Evolutionary conservation across 2,329 filamentous ascomycete species (phyloP), one percentile per base, ranked within the genome.

Genomic region (Pseudophaeomoniella oleicola): DNA sequence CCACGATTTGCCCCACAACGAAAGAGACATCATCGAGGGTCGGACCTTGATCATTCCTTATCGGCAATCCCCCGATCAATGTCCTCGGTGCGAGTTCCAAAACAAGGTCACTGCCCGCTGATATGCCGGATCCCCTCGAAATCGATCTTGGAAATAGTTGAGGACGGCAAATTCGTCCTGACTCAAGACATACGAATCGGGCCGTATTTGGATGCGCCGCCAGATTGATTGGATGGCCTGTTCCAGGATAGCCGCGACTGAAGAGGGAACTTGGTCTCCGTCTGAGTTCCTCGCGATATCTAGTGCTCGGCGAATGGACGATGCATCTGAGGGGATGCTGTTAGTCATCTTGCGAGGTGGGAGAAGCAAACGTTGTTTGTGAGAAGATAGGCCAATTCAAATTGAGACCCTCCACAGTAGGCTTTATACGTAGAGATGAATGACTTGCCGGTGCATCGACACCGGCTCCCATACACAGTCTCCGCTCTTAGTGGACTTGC

Each of bases 161-260:
- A 92, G 86, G 41, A 92, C 69, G 37, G 81, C 75, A 50, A 90
- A 92, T 59, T 93, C 84, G 56, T 84, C 75, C 43, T 70, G 66
- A 19, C 66, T 75, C 63, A 92, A 75, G 44, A 90, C 58, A 56
- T 88, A 92, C n/a, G 65, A 64, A 36, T 60, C 54, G 1, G 81
- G 81, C 19, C 78, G 63, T 3, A 65, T 63, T 47, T 76, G 60
- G 39, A 92, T 69, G 47, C 73, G 77, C 31, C 52, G 53, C 81
- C 82, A 88, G 44, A 87, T 72, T 43, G 71, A 63, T 2, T 59
- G 51, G 35, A 85, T 62, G 18, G 72, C 77, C 35, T 55, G 55
- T 52, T 86, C 77, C 29, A 93, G 73, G 39, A 79, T 74, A 42
- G 64, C 62, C 50, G 64, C 67, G 39, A 86, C 69, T 36, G 63